These are phyloP conservation scores for Boletus patriciae DNA, from an alignment of 768 basidiomycete species.

Conservation along the genomic window DNA sequence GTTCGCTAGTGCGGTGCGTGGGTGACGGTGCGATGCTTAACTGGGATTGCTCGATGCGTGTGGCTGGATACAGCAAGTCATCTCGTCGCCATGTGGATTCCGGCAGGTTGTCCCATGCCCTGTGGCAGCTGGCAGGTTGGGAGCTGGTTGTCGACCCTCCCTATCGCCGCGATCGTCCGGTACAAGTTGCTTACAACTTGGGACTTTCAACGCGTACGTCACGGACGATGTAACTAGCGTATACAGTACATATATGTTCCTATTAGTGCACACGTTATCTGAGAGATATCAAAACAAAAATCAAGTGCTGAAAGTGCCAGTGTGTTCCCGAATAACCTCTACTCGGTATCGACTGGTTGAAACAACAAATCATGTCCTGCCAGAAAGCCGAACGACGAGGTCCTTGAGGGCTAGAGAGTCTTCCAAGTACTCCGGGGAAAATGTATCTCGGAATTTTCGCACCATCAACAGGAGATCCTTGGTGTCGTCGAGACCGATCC, in stretches of 20 bases:
- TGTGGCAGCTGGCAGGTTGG: not conserved
- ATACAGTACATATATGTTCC: too few relatives aligned
- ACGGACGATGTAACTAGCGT: too few relatives aligned
- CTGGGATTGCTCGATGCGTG: not conserved
- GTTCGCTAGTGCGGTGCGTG: not conserved
- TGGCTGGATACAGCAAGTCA: not conserved
- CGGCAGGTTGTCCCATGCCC: not conserved
- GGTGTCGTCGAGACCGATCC: not conserved
- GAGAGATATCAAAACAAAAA: not conserved
- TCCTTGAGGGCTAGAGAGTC: slow-evolving; percentile 21
- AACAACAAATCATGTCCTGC: not conserved
- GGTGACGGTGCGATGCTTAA: not conserved
- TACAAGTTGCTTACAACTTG: not conserved
- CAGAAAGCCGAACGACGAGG: slow-evolving; percentile 18
- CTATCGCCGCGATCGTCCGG: not conserved
- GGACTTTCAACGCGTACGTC: not conserved
- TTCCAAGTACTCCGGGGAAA: slow-evolving; percentile 19
- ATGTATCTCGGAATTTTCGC: slow-evolving; percentile 11
- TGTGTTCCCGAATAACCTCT: not conserved
- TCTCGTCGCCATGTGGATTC: slow-evolving; percentile 14
- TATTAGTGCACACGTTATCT: too few relatives aligned
- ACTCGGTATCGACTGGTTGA: not conserved
- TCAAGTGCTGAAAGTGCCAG: not conserved
- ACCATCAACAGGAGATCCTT: slow-evolving; percentile 15
- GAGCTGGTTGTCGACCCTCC: not conserved